Evolutionary conservation across 495 filamentous ascomycete genomes (phyloP).

Genomic region (Sabuloglossum arenarium): DNA sequence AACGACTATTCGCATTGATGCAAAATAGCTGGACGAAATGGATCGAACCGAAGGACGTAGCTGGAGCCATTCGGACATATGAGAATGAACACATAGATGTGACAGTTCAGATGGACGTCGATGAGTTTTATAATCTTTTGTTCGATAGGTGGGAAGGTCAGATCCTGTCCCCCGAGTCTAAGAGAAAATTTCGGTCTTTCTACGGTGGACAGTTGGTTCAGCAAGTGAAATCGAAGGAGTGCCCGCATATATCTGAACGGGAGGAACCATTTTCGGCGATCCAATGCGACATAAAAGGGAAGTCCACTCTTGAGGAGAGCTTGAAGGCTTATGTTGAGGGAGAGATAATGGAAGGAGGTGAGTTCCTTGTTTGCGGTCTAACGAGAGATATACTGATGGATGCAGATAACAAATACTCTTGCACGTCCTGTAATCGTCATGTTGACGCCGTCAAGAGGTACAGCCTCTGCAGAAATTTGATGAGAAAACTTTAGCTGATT

Average conservation of each 20-base stretch:
- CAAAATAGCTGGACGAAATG: constrained; percentile 56
- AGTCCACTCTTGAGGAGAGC: constrained; percentile 63
- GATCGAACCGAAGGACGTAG: constrained; percentile 52
- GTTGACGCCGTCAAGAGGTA: constrained; percentile 87
- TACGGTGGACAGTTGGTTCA: constrained; percentile 86
- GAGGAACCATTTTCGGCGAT: constrained; percentile 87
- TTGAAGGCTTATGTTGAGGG: constrained; percentile 86
- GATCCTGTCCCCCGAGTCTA: constrained; percentile 42
- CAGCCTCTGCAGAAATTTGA: constrained; percentile 3
- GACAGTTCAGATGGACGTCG: constrained; percentile 87
- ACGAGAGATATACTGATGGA: constrained; percentile 4
- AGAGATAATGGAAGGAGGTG: constrained; percentile 87
- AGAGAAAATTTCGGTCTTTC: constrained; percentile 59
- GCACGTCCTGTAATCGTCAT: constrained; percentile 70
- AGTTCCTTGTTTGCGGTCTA: constrained; percentile 5
- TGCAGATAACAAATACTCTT: constrained; percentile 90
- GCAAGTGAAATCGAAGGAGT: constrained; percentile 90
- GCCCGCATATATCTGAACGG: constrained; percentile 76
- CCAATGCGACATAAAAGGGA: constrained; percentile 93
- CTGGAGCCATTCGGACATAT: constrained; percentile 57
- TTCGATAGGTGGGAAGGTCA: constrained; percentile 85
- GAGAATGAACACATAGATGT: constrained; percentile 75
- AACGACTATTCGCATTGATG: constrained; percentile 65
- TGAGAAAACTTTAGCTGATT: neutral
- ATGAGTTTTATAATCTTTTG: constrained; percentile 88